phyloP scores from a whole-genome alignment of 257 asterid species.

The Anisodus acutangulus region DNA sequence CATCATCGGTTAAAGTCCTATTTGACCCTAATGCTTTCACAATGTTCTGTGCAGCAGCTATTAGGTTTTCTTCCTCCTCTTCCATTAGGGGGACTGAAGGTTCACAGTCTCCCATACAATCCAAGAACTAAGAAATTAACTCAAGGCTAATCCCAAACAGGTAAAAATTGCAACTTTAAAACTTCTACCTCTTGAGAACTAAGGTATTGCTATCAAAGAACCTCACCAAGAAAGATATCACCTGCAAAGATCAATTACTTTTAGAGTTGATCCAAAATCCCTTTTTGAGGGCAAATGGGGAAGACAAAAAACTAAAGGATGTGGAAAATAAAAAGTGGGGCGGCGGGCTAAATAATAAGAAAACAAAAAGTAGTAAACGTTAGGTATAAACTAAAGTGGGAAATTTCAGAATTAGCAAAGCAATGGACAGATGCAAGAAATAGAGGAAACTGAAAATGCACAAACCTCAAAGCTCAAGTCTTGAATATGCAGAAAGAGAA shows the following conservation, averaged over 20 bases:
- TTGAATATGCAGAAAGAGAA: constrained; percentile 13
- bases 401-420: background rate
- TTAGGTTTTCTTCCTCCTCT: constrained; percentile 70
- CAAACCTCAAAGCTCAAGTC: background rate
- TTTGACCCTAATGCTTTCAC: constrained; percentile 60
- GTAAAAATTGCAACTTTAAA: background rate
- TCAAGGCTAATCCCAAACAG: constrained; percentile 25
- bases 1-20: constrained; percentile 54
- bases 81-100: constrained; percentile 50
- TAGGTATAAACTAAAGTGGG: background rate
- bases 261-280: background rate
- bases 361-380: constrained; percentile 16
- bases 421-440: background rate
- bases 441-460: background rate
- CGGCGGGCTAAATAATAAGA: background rate
- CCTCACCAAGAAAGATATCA: constrained; percentile 22
- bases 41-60: constrained; percentile 67
- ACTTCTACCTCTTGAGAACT: background rate
- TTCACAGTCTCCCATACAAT: constrained; percentile 64
- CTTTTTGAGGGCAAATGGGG: background rate
- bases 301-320: too few species aligned
- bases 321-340: background rate
- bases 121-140: constrained; percentile 35
- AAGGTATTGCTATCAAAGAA: background rate
- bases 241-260: constrained; percentile 18